Percentiles rank a stretch among this genome's conserved stretches.
phyloP scores from a whole-genome alignment of 306 rosid genomes.

The Prunus mongolica region DNA sequence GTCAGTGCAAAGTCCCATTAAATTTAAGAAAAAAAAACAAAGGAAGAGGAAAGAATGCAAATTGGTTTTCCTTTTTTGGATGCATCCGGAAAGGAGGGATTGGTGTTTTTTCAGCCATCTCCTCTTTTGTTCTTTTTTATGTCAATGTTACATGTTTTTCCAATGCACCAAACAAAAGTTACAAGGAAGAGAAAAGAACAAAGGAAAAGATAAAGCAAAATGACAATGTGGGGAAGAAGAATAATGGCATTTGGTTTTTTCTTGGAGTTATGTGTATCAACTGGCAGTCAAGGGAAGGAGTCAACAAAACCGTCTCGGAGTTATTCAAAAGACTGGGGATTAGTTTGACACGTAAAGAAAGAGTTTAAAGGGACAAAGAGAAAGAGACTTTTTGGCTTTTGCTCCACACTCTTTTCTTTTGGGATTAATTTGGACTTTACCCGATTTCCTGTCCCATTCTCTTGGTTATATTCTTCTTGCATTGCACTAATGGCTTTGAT shows the following conservation, averaged over 20 bases:
- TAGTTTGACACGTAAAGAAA: no score
- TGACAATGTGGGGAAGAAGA: conserved; percentile 2
- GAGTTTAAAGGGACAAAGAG: not conserved
- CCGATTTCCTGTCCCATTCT: not conserved
- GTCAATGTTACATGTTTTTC: conserved; percentile 2
- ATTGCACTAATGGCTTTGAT: not conserved
- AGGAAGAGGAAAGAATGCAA: conserved; percentile 11
- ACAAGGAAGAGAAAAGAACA: conserved; percentile 14
- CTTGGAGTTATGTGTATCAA: conserved; percentile 24
- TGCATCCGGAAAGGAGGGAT: conserved; percentile 14
- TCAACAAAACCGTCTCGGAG: no score
- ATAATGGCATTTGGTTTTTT: not conserved
- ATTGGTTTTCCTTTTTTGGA: conserved; percentile 14
- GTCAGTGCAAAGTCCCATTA: not conserved
- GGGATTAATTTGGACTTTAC: no score
- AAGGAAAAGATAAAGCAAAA: conserved; percentile 7
- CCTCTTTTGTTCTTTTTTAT: not conserved
- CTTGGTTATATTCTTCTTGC: not conserved
- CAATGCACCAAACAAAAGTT: conserved; percentile 9
- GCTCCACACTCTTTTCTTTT: conserved; percentile 6
- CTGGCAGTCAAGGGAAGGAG: conserved; percentile 20
- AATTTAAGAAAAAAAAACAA: not conserved
- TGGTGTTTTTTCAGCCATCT: conserved; percentile 5
- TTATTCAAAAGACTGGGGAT: no score
- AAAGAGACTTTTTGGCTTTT: conserved; percentile 20